Conservation (phyloP, 2,329 filamentous ascomycete genomes). For the Dichotomopilus funicola region DNA sequence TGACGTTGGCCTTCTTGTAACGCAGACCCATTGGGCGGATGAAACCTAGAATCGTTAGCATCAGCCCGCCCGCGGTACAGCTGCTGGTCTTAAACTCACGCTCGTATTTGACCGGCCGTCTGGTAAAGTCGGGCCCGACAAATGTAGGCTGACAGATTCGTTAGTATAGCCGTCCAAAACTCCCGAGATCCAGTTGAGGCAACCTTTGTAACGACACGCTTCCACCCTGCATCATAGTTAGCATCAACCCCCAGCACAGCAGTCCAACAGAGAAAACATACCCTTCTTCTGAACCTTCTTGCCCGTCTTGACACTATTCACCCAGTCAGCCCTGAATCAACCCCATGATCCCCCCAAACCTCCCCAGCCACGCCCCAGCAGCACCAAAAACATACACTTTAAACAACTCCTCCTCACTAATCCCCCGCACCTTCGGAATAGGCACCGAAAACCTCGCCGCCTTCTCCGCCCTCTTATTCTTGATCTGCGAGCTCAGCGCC, state of each 20-base stretch:
- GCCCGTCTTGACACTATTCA: constrained; percentile 79
- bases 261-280: constrained; percentile 14
- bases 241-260: constrained; percentile 19
- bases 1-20: constrained; percentile 72
- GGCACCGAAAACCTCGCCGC: constrained; percentile 89
- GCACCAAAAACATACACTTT: constrained; percentile 32
- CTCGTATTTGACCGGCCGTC: constrained; percentile 75
- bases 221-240: constrained; percentile 35
- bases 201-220: constrained; percentile 54
- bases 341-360: background rate
- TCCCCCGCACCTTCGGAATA: constrained; percentile 87
- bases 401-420: constrained; percentile 96
- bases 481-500: constrained; percentile 63
- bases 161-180: background rate
- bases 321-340: constrained; percentile 11
- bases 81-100: constrained; percentile 34
- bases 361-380: background rate
- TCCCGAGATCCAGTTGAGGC: background rate
- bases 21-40: constrained; percentile 71
- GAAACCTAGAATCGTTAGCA: constrained; percentile 40
- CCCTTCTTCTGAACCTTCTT: constrained; percentile 86
- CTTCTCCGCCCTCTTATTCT: constrained; percentile 92
- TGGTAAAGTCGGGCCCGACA: constrained; percentile 84
- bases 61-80: background rate
- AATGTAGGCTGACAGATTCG: constrained; percentile 58